Percentiles rank a stretch among this genome's conserved stretches.
These are phyloP conservation scores for Pyrus pyrifolia DNA, from an alignment of 306 rosid species.

Conservation along the genomic window DNA sequence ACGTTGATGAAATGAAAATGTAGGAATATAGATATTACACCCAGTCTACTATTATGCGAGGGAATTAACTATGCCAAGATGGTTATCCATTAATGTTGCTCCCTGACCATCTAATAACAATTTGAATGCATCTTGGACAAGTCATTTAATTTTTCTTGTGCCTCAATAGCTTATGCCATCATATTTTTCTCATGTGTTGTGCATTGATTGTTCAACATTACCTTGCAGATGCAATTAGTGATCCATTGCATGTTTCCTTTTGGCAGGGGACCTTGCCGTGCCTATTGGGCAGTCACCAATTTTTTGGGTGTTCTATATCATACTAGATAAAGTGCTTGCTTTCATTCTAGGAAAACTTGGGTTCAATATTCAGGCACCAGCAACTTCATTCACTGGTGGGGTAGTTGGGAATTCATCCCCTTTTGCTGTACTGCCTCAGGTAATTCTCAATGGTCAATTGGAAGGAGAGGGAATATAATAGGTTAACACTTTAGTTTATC, in stretches of 20 bases:
- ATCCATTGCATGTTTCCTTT: slow-evolving; percentile 76
- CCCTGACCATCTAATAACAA: neutral
- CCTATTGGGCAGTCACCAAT: slow-evolving; percentile 99
- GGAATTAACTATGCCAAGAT: neutral
- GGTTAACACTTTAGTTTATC: neutral
- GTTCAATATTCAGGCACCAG: slow-evolving; percentile 42
- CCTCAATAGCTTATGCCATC: neutral
- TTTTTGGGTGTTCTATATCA: slow-evolving; percentile 87
- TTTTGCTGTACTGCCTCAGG: slow-evolving; percentile 87
- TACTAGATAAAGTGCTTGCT: slow-evolving; percentile 77
- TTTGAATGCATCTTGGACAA: neutral
- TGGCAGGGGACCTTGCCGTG: slow-evolving; percentile 98
- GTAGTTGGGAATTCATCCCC: slow-evolving; percentile 80
- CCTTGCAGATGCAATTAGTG: slow-evolving; percentile 74
- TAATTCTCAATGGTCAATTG: slow-evolving; percentile 16
- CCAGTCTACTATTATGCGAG: neutral
- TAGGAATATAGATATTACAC: neutral
- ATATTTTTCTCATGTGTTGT: neutral
- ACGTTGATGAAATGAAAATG: too few species aligned
- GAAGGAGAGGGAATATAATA: neutral
- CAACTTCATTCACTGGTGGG: slow-evolving; percentile 83
- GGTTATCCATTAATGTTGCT: neutral
- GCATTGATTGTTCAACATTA: slow-evolving; percentile 19
- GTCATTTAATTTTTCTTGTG: neutral
- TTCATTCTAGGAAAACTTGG: slow-evolving; percentile 43